Evolutionary conservation across 1,284 basidiomycete genomes (phyloP).

Genomic region (Trametes pubescens): DNA sequence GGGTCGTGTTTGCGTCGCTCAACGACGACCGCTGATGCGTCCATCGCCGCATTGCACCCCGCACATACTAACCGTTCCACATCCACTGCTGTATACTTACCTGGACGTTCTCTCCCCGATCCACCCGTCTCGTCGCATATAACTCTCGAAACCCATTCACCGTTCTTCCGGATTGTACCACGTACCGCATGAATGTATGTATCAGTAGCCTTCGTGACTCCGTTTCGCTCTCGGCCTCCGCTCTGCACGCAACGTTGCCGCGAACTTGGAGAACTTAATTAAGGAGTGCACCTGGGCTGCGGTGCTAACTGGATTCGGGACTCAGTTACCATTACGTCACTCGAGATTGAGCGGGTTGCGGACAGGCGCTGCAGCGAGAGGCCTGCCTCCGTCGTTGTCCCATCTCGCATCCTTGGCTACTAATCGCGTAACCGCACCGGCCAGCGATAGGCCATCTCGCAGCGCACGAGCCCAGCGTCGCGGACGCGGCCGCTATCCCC

Average conservation of each 20-base stretch:
- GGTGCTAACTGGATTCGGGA: no score
- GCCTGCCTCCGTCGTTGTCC: no score
- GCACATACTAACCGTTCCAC: not conserved
- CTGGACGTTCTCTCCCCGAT: not conserved
- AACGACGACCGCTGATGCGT: not conserved
- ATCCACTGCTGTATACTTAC: not conserved
- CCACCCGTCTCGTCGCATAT: not conserved
- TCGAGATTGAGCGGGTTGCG: no score
- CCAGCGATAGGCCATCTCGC: not conserved
- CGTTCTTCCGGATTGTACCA: not conserved
- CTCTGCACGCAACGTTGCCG: not conserved
- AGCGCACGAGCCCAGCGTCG: not conserved
- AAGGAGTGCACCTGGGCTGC: no score
- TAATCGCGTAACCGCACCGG: not conserved
- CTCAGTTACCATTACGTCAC: no score
- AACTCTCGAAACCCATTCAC: not conserved
- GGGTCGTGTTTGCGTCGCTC: constrained; percentile 30
- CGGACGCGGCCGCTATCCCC: not conserved
- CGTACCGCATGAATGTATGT: constrained; percentile 5
- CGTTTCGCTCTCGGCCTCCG: not conserved
- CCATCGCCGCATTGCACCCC: not conserved
- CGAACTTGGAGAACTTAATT: no score
- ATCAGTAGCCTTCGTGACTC: constrained; percentile 8
- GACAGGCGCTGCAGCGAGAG: no score
- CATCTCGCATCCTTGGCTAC: no score